Evolutionary conservation across 1,284 basidiomycete genomes (phyloP), one percentile per base, ranked within the genome.

Genomic region (Cystobasidium pallidum): DNA sequence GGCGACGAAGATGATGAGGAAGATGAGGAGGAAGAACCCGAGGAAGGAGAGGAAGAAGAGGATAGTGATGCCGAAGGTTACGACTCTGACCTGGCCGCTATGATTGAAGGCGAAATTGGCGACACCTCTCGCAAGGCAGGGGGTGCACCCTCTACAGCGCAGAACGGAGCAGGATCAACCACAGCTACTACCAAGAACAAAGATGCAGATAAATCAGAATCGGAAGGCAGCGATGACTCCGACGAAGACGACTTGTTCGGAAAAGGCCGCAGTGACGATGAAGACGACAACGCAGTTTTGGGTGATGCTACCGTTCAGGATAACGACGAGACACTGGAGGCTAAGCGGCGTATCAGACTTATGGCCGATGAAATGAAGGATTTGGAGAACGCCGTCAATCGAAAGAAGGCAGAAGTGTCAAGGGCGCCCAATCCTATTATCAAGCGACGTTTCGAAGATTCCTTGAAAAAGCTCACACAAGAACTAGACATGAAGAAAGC

Each of bases 361-460:
- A 71, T 71, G 68, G 68, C 68, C 73, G 91, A 92, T 79, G 94
- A 96, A 81, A 93, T 95, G 75, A 85, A 88, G 66, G 92, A 94
- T 79, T 82, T 96, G 74, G 91, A 96, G 81, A 87, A 88, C 59
- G 92, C 91, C 8, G 90, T 96, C 24, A 86, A 88, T 58, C 90
- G 90, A 85, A 96, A 95, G 83, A 87, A 87, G 74, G 85, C 84
- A 30, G 91, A 95, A 79, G 89, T 94, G 73, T 86, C 89, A n/a
- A 89, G 88, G 74, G 91, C 91, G 47, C 87, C 87, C 13, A 97
- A 96, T 80, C 89, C 91, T 26, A 87, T 96, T 73, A 92, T 96
- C 81, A 89, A 88, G 89, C 91, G 91, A 86, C 92, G 94, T 41
- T 95, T 95, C 82, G 92, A 95, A 80, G 93, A 95, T 80, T 90